A percentile compares a stretch with the other conserved stretches of the same genome.
These are phyloP conservation scores for Boletellus ananas DNA, from an alignment of 768 basidiomycete genomes.

Conservation along the genomic window DNA sequence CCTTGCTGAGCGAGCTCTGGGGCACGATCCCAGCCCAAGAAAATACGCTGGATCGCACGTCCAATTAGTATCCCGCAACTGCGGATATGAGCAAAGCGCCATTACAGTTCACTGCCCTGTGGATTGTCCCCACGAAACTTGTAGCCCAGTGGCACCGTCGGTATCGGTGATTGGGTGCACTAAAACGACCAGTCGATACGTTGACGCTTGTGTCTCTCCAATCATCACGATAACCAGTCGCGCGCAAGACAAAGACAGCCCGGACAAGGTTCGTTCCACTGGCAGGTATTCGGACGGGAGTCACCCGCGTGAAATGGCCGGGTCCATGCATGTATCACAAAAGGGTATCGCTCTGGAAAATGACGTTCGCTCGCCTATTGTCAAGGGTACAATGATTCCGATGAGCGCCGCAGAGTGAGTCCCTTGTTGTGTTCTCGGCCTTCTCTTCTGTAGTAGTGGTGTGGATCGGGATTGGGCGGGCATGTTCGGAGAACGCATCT, in stretches of 20 bases:
- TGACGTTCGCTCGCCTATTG: conserved; percentile 30
- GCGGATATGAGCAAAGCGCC: conserved; percentile 1
- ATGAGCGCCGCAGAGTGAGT: conserved; percentile 21
- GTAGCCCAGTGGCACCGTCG: background rate
- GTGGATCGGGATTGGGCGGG: conserved; percentile 7
- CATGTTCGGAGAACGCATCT: conserved; percentile 10
- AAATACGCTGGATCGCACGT: conserved; percentile 18
- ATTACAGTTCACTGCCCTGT: conserved; percentile 20
- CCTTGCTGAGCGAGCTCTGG: conserved; percentile 1
- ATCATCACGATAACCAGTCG: conserved; percentile 10
- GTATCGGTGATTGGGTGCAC: background rate
- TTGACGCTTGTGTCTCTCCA: conserved; percentile 28
- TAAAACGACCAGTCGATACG: conserved; percentile 13
- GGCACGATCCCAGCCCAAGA: background rate
- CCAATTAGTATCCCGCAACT: conserved; percentile 18
- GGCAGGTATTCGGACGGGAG: background rate
- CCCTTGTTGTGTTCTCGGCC: background rate
- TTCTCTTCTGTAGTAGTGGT: conserved; percentile 6
- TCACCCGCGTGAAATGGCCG: conserved; percentile 1
- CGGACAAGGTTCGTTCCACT: background rate
- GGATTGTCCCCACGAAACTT: conserved; percentile 18
- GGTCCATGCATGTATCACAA: conserved; percentile 16
- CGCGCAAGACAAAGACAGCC: background rate
- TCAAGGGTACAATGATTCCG: conserved; percentile 23
- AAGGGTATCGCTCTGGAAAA: conserved; percentile 8